Conservation (phyloP, 75 land plant species). For the Isoetes taiwanensis region DNA sequence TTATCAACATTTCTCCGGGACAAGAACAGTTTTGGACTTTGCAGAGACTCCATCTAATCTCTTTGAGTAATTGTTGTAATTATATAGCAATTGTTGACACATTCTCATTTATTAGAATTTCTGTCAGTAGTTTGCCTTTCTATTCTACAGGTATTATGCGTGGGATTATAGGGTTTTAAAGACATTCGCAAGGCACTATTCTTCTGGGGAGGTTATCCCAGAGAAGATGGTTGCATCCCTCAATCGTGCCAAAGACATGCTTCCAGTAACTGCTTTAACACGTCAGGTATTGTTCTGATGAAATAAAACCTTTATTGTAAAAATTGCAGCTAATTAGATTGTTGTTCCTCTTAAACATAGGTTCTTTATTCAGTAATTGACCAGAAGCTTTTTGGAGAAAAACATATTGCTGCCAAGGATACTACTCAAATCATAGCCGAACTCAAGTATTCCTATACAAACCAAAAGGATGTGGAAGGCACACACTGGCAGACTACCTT, state of each 20-base stretch:
- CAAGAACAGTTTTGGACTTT: slow-evolving; percentile 82
- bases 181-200: slow-evolving; percentile 65
- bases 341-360: slow-evolving; percentile 23
- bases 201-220: slow-evolving; percentile 79
- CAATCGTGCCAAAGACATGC: slow-evolving; percentile 65
- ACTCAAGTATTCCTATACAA: slow-evolving; percentile 44
- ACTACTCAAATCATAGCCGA: slow-evolving; percentile 60
- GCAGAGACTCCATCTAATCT: slow-evolving; percentile 94
- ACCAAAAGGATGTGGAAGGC: slow-evolving; percentile 79
- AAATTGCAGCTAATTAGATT: not conserved
- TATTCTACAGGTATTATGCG: slow-evolving; percentile 60
- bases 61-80: slow-evolving; percentile 88
- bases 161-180: slow-evolving; percentile 84
- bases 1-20: slow-evolving; percentile 97
- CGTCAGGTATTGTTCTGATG: slow-evolving; percentile 50
- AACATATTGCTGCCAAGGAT: slow-evolving; percentile 32
- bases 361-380: slow-evolving; percentile 76
- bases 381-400: slow-evolving; percentile 66
- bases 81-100: too few species aligned
- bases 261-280: slow-evolving; percentile 77
- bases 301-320: not conserved
- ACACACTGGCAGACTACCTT: slow-evolving; percentile 91
- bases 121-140: not conserved
- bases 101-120: too few species aligned
- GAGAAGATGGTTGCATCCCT: slow-evolving; percentile 63